Conservation (phyloP, 2,329 filamentous ascomycete species). For the Cladosporium sp. region DNA sequence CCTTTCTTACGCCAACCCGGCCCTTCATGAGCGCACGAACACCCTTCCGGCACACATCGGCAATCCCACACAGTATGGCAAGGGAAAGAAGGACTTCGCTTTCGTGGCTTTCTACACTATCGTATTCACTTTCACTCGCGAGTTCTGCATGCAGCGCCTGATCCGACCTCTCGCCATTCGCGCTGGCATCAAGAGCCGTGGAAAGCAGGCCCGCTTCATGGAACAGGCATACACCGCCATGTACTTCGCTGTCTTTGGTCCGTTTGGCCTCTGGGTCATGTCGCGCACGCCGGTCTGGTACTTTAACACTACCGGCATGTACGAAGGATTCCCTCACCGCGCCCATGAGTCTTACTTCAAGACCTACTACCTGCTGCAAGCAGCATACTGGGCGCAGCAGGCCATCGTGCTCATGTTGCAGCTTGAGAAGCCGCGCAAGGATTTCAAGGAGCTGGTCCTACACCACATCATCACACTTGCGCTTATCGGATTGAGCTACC, state of each 20-base stretch:
- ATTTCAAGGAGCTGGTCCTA: slow-evolving; percentile 87
- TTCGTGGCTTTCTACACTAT: slow-evolving; percentile 88
- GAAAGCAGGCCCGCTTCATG: slow-evolving; percentile 89
- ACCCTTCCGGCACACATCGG: slow-evolving; percentile 43
- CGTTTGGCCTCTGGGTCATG: slow-evolving; percentile 87
- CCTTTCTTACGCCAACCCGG: slow-evolving; percentile 71
- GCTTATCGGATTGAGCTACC: slow-evolving; percentile 81
- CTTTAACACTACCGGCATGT: slow-evolving; percentile 89
- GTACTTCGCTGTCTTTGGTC: slow-evolving; percentile 80
- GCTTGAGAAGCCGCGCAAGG: slow-evolving; percentile 89
- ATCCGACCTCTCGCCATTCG: slow-evolving; percentile 70
- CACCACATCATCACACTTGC: slow-evolving; percentile 87
- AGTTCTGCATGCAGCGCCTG: slow-evolving; percentile 91
- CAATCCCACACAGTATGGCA: slow-evolving; percentile 66
- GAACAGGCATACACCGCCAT: slow-evolving; percentile 92
- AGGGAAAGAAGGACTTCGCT: slow-evolving; percentile 79
- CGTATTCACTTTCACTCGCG: slow-evolving; percentile 86
- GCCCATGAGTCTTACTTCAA: slow-evolving; percentile 80
- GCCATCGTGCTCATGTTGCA: slow-evolving; percentile 80
- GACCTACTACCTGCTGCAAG: slow-evolving; percentile 93
- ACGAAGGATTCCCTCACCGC: slow-evolving; percentile 78
- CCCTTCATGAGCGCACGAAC: slow-evolving; percentile 29
- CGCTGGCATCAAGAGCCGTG: slow-evolving; percentile 64
- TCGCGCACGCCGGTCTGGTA: slow-evolving; percentile 88
- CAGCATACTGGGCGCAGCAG: slow-evolving; percentile 93